A percentile compares a stretch with the other conserved stretches of the same genome.
Conservation (phyloP, 176 grass and related monocot species). For the Ensete ventricosum region DNA sequence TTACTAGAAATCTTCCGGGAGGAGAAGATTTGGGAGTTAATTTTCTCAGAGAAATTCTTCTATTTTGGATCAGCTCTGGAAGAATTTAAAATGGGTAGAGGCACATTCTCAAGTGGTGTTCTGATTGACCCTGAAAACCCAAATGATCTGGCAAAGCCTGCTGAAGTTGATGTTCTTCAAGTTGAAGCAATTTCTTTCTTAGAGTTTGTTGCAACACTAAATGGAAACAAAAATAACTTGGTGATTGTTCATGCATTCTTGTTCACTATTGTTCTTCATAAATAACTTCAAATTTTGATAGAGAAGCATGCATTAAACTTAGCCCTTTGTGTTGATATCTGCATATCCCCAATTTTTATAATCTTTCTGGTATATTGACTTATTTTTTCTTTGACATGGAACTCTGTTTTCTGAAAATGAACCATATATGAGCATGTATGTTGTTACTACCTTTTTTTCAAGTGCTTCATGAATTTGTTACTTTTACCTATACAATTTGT, state of each 20-base stretch:
- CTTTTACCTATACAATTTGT: neutral
- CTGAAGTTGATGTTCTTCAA: constrained; percentile 64
- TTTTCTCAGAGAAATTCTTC: constrained; percentile 95
- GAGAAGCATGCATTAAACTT: neutral
- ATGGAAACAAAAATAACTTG: constrained; percentile 80
- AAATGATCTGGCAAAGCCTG: constrained; percentile 12
- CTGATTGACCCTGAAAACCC: constrained; percentile 19
- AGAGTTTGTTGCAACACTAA: constrained; percentile 77
- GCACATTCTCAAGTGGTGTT: constrained; percentile 22
- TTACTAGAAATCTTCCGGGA: constrained; percentile 70
- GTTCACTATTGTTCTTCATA: neutral
- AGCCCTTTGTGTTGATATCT: neutral
- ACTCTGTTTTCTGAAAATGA: neutral
- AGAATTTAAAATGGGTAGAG: constrained; percentile 26
- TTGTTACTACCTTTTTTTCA: neutral
- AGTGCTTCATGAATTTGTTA: neutral
- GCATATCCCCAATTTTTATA: neutral
- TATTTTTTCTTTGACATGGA: neutral
- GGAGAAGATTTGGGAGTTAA: constrained; percentile 84
- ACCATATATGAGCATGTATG: neutral
- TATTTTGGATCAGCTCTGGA: constrained; percentile 56
- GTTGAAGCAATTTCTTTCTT: constrained; percentile 92
- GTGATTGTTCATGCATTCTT: constrained; percentile 30
- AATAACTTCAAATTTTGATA: neutral
- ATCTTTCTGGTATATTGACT: neutral